Evolutionary conservation across 2,329 filamentous ascomycete genomes (phyloP).

Genomic region (Tolypocladium nubicola): DNA sequence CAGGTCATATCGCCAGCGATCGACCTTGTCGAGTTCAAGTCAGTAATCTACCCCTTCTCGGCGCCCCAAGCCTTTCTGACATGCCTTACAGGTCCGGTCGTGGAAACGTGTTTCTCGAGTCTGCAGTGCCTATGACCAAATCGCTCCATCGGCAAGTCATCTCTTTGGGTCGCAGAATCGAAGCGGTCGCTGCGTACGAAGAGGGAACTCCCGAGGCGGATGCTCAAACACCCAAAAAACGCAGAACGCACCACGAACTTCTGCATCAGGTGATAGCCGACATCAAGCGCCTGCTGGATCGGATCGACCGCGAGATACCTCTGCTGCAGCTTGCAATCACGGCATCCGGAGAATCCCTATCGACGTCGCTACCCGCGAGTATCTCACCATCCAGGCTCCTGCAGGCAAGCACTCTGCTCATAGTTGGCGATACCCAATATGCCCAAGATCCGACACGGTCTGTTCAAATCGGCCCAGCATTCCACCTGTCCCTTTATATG

Average conservation of each 20-base stretch:
- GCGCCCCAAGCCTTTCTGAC: not conserved
- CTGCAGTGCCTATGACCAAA: slow-evolving; percentile 73
- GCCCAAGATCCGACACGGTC: slow-evolving; percentile 49
- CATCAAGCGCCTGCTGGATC: slow-evolving; percentile 62
- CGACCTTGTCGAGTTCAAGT: slow-evolving; percentile 87
- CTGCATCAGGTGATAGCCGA: slow-evolving; percentile 61
- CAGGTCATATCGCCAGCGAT: slow-evolving; percentile 83
- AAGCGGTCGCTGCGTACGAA: slow-evolving; percentile 55
- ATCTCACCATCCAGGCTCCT: slow-evolving; percentile 85
- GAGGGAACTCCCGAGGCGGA: slow-evolving; percentile 33
- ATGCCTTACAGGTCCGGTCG: slow-evolving; percentile 31
- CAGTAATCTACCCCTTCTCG: slow-evolving; percentile 2
- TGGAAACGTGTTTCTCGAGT: slow-evolving; percentile 59
- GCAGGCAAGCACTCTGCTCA: slow-evolving; percentile 87
- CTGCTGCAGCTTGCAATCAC: slow-evolving; percentile 89
- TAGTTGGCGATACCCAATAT: slow-evolving; percentile 77
- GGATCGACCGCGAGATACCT: slow-evolving; percentile 86
- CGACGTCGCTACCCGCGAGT: slow-evolving; percentile 65
- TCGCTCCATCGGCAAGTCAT: slow-evolving; percentile 77
- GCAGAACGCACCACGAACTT: slow-evolving; percentile 39
- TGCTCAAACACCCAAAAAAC: slow-evolving; percentile 25
- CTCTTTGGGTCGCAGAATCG: slow-evolving; percentile 63
- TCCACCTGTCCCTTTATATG: slow-evolving; percentile 88
- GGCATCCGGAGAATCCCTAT: slow-evolving; percentile 80
- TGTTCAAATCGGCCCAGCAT: slow-evolving; percentile 78